These are phyloP conservation scores for Pleurotus cornucopiae DNA, from an alignment of 768 basidiomycete species.

Conservation along the genomic window DNA sequence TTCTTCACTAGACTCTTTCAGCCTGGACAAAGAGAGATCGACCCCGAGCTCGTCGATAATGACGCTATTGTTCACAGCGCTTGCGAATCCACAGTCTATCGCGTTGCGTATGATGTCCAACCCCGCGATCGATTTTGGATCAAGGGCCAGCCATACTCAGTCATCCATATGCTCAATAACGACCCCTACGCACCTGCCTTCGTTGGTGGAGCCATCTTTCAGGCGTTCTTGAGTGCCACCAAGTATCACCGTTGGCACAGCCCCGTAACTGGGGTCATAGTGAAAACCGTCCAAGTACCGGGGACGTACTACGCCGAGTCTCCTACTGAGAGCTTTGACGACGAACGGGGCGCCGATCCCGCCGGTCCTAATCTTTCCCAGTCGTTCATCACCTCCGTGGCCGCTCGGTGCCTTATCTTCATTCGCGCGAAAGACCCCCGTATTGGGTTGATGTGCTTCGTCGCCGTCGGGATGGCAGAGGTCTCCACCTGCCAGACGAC, in stretches of 20 bases:
- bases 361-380: conserved; percentile 23
- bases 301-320: conserved; percentile 47
- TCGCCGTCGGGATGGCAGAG: conserved; percentile 59
- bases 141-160: conserved; percentile 59
- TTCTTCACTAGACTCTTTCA: conserved; percentile 49
- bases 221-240: conserved; percentile 51
- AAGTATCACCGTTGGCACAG: conserved; percentile 64
- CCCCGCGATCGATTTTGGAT: conserved; percentile 51
- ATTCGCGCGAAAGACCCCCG: conserved; percentile 47
- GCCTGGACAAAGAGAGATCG: conserved; percentile 35
- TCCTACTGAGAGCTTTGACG: conserved; percentile 11
- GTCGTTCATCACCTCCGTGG: conserved; percentile 37
- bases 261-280: conserved; percentile 45
- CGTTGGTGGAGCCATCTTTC: conserved; percentile 48
- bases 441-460: conserved; percentile 55
- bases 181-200: conserved; percentile 36
- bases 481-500: conserved; percentile 55
- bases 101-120: conserved; percentile 33
- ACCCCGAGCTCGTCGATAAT: conserved; percentile 15
- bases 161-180: conserved; percentile 46
- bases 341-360: not conserved
- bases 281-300: conserved; percentile 38
- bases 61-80: conserved; percentile 36
- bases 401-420: conserved; percentile 49
- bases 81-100: conserved; percentile 52